Conservation (phyloP, 1,284 basidiomycete genomes). For the Erythrobasidium hasegawianum region DNA sequence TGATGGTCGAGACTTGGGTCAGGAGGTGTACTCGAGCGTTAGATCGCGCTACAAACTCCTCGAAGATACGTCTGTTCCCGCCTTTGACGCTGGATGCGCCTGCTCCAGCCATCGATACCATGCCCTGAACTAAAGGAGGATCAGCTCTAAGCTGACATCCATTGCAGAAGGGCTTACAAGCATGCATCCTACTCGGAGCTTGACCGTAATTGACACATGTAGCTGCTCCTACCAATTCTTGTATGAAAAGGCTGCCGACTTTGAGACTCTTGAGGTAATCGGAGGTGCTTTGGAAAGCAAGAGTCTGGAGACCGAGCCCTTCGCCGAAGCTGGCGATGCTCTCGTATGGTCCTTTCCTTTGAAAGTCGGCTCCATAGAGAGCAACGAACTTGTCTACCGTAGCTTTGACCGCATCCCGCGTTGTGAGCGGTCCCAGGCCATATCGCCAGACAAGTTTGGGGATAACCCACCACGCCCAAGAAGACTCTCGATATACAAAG, state of each 20-base stretch:
- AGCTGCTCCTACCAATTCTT: slow-evolving; percentile 76
- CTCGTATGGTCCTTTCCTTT: slow-evolving; percentile 58
- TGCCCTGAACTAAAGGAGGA: slow-evolving; percentile 62
- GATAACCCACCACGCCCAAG: slow-evolving; percentile 64
- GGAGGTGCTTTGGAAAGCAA: slow-evolving; percentile 47
- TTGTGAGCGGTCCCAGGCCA: slow-evolving; percentile 64
- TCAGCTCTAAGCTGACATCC: neutral
- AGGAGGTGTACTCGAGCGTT: slow-evolving; percentile 61
- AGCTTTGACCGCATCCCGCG: slow-evolving; percentile 59
- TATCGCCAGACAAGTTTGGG: slow-evolving; percentile 74
- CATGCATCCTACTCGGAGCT: slow-evolving; percentile 69
- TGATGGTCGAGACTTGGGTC: slow-evolving; percentile 56
- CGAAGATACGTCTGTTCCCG: slow-evolving; percentile 84
- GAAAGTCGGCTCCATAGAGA: slow-evolving; percentile 61
- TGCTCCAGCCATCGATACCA: slow-evolving; percentile 67
- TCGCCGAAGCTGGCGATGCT: slow-evolving; percentile 60
- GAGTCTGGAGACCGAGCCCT: slow-evolving; percentile 55
- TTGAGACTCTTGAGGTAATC: slow-evolving; percentile 60
- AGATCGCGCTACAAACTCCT: slow-evolving; percentile 62
- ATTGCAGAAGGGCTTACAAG: slow-evolving; percentile 2
- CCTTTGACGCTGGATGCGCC: slow-evolving; percentile 67
- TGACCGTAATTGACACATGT: slow-evolving; percentile 85
- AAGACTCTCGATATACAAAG: slow-evolving; percentile 60
- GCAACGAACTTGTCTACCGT: slow-evolving; percentile 59
- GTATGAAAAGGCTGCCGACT: slow-evolving; percentile 57